phyloP scores from a whole-genome alignment of 2,329 filamentous ascomycete genomes.

The Aspergillus tamarii region DNA sequence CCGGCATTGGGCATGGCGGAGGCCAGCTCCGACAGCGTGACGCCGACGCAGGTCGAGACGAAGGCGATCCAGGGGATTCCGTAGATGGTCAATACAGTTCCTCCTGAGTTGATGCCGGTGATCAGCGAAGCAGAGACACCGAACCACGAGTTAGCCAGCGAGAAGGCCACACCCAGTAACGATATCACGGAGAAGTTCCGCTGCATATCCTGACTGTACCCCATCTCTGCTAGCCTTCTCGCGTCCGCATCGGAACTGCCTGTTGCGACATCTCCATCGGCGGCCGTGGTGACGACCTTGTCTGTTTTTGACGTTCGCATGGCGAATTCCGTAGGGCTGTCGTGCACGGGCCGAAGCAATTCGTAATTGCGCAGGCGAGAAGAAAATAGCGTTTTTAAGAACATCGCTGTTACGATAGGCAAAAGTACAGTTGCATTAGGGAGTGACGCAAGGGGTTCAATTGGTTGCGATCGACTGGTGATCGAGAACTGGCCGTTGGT shows the following conservation, averaged over 20 bases:
- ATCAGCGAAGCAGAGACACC: conserved; percentile 53
- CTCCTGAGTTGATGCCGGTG: conserved; percentile 55
- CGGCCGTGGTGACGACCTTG: neutral
- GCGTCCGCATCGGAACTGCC: conserved; percentile 37
- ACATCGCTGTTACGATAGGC: neutral
- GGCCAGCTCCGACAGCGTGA: conserved; percentile 51
- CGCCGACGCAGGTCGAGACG: conserved; percentile 50
- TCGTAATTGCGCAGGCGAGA: neutral
- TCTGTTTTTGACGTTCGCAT: neutral
- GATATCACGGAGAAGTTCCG: conserved; percentile 54
- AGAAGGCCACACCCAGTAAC: conserved; percentile 54
- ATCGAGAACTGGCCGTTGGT: neutral
- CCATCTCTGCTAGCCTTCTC: conserved; percentile 50
- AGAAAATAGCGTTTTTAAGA: neutral
- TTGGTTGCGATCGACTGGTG: neutral
- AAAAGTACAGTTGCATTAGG: neutral
- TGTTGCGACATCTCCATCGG: neutral
- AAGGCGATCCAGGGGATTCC: conserved; percentile 51
- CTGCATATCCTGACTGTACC: conserved; percentile 49
- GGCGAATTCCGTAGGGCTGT: neutral
- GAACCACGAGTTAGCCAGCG: conserved; percentile 56
- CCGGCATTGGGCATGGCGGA: conserved; percentile 55
- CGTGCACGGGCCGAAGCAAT: neutral
- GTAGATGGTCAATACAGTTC: conserved; percentile 53
- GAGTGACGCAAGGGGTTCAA: neutral